These are phyloP conservation scores for Trametes meyenii DNA, from an alignment of 768 basidiomycete genomes.

Conservation along the genomic window DNA sequence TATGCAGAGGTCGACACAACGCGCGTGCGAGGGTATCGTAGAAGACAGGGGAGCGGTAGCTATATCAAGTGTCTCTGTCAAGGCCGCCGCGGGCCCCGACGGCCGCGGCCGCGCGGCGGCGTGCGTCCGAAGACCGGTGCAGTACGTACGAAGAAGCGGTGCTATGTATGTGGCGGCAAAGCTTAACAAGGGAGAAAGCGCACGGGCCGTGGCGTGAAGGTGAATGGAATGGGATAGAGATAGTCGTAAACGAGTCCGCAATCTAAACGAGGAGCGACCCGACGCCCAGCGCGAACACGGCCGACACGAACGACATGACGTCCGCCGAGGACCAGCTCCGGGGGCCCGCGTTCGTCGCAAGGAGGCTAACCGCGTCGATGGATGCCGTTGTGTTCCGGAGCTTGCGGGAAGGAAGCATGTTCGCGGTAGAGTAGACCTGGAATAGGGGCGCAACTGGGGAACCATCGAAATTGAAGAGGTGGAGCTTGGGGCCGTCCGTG, in stretches of 20 bases:
- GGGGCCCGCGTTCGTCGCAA: conserved; percentile 13
- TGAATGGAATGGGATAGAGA: neutral
- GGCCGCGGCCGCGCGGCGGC: neutral
- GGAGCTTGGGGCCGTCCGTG: conserved; percentile 63
- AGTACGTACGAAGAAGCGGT: neutral
- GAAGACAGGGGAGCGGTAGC: neutral
- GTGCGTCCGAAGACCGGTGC: conserved; percentile 4
- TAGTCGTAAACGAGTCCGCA: conserved; percentile 5
- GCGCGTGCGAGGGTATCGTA: conserved; percentile 18
- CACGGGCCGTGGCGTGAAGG: conserved; percentile 1
- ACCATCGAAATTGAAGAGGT: conserved; percentile 80
- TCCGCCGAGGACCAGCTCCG: conserved; percentile 17
- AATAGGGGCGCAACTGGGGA: conserved; percentile 72
- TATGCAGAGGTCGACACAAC: conserved; percentile 16
- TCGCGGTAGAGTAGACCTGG: conserved; percentile 68
- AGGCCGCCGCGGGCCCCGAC: neutral
- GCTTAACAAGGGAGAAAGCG: neutral
- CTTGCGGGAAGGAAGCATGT: conserved; percentile 79
- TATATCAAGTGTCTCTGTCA: conserved; percentile 13
- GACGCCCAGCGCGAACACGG: conserved; percentile 15
- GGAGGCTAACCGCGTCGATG: conserved; percentile 18
- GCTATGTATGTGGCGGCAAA: neutral
- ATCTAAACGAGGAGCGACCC: conserved; percentile 21
- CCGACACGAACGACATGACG: conserved; percentile 10
- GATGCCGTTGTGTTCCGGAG: conserved; percentile 57